Conservation (phyloP, 2,329 filamentous ascomycete species). For the Diaporthe aspalathi region DNA sequence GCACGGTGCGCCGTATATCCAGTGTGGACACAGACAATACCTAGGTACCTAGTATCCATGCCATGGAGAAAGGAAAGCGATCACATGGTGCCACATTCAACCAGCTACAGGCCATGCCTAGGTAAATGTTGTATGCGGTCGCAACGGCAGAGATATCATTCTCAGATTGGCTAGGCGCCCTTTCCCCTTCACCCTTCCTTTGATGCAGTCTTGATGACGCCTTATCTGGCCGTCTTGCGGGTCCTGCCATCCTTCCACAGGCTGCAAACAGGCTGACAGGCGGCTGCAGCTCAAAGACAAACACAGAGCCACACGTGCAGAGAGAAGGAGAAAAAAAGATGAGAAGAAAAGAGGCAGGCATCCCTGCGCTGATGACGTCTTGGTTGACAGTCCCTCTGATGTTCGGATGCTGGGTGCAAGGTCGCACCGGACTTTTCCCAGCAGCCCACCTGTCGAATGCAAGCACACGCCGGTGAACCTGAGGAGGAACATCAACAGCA, state of each 20-base stretch:
- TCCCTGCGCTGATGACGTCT: slow-evolving; percentile 24
- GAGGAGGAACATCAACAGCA: neutral
- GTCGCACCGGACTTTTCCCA: neutral
- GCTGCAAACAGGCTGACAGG: slow-evolving; percentile 13
- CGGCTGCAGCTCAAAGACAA: neutral
- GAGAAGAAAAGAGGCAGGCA: neutral
- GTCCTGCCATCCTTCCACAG: neutral
- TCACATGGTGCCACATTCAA: neutral
- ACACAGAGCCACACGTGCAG: neutral
- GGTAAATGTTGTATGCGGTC: neutral
- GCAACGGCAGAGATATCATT: neutral
- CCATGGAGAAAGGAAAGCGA: neutral
- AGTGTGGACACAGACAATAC: too few species aligned
- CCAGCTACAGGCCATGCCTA: neutral
- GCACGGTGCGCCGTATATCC: neutral
- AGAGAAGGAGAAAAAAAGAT: neutral
- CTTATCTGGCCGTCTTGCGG: neutral
- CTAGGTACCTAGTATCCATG: too few species aligned
- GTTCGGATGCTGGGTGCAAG: neutral
- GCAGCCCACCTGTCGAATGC: too few species aligned
- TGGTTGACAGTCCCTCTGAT: neutral
- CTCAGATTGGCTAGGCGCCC: neutral
- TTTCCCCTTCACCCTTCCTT: neutral
- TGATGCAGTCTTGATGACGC: slow-evolving; percentile 5
- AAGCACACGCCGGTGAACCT: neutral